These are phyloP conservation scores for Aspergillus spinulosporus DNA, from an alignment of 2,329 filamentous ascomycete genomes.

Conservation along the genomic window DNA sequence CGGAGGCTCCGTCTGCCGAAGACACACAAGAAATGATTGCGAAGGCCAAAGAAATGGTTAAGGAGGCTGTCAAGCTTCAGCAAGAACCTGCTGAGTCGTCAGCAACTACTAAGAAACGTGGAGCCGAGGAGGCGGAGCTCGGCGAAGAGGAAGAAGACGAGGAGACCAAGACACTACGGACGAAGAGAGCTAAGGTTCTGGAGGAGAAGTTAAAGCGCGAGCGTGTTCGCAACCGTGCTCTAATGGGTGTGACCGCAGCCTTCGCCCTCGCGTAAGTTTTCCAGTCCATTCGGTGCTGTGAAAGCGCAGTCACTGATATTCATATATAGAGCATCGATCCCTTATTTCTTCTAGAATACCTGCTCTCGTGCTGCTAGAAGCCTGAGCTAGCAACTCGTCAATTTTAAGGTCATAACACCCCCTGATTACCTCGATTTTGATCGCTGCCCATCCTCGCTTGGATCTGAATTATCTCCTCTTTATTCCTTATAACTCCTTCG, in stretches of 20 bases:
- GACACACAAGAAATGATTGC: conserved; percentile 81
- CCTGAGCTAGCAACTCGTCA: not conserved
- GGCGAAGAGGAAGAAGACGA: conserved; percentile 51
- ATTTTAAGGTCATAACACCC: not conserved
- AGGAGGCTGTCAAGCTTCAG: conserved; percentile 60
- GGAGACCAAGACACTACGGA: conserved; percentile 47
- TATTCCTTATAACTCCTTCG: conserved; percentile 7
- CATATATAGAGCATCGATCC: conserved; percentile 44
- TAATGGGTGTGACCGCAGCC: conserved; percentile 82
- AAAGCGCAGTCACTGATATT: conserved; percentile 22
- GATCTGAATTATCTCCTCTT: conserved; percentile 8
- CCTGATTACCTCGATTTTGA: conserved; percentile 3
- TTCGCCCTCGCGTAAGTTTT: conserved; percentile 82
- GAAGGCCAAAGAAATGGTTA: conserved; percentile 85
- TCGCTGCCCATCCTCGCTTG: conserved; percentile 1
- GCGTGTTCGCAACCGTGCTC: conserved; percentile 78
- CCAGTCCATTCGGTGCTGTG: not conserved
- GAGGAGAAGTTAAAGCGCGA: conserved; percentile 81
- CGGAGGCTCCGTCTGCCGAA: conserved; percentile 70
- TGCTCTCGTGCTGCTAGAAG: not conserved
- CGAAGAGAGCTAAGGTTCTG: conserved; percentile 69
- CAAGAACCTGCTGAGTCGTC: conserved; percentile 37
- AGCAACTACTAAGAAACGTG: conserved; percentile 63
- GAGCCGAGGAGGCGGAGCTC: conserved; percentile 67
- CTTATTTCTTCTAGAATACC: conserved; percentile 46